phyloP scores from a whole-genome alignment of 176 grass and related monocot genomes.

The Avena sativa region DNA sequence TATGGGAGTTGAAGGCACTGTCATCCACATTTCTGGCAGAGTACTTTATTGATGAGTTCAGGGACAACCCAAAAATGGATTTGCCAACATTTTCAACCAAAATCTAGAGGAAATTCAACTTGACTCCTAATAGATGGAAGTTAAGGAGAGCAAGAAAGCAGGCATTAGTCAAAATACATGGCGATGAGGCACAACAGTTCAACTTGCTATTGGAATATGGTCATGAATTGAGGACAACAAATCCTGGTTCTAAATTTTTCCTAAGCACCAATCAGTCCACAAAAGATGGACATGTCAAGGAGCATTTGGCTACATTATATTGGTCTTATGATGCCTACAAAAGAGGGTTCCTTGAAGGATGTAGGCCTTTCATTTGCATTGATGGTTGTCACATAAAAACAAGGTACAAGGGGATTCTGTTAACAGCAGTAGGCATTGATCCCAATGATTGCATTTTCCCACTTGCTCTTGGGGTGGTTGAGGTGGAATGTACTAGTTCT shows the following conservation, averaged over 20 bases:
- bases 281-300: too few relatives aligned
- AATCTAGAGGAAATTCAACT: not conserved
- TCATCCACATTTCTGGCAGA: not conserved
- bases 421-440: too few relatives aligned
- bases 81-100: not conserved
- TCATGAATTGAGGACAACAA: not conserved
- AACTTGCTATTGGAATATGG: not conserved
- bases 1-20: not conserved
- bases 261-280: too few relatives aligned
- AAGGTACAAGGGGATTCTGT: too few relatives aligned
- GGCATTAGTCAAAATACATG: not conserved
- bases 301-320: too few relatives aligned
- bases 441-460: too few relatives aligned
- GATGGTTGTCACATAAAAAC: too few relatives aligned
- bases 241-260: not conserved
- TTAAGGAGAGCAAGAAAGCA: not conserved
- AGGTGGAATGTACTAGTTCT: too few relatives aligned
- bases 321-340: too few relatives aligned
- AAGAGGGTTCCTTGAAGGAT: too few relatives aligned
- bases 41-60: not conserved
- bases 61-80: not conserved
- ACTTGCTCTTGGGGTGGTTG: too few relatives aligned
- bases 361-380: too few relatives aligned
- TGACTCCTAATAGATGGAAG: not conserved
- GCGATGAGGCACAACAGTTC: not conserved